Percentiles rank a stretch among this genome's conserved stretches.
Evolutionary conservation across 1,284 basidiomycete genomes (phyloP).

Genomic region (Microbotryum violaceum): DNA sequence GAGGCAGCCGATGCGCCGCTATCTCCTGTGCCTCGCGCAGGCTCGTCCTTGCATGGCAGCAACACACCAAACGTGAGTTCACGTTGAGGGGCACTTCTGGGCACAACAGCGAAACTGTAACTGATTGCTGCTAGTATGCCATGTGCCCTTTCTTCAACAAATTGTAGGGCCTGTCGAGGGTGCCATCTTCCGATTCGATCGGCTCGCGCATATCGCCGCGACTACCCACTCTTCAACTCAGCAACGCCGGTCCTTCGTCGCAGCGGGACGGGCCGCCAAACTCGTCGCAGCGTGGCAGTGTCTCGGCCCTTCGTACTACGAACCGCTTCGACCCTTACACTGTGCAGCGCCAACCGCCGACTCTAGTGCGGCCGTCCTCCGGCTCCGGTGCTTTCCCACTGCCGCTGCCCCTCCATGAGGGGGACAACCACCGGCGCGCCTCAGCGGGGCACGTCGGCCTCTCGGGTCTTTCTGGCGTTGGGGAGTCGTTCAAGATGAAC

Average conservation of each 20-base stretch:
- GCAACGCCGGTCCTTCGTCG: neutral
- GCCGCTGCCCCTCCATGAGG: neutral
- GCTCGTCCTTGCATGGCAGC: slow-evolving; percentile 17
- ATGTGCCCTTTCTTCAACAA: neutral
- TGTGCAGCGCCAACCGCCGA: slow-evolving; percentile 11
- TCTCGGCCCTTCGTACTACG: slow-evolving; percentile 3
- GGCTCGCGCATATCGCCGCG: neutral
- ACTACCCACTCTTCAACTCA: neutral
- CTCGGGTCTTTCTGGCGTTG: neutral
- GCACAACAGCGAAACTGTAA: too few relatives aligned
- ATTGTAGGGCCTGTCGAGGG: slow-evolving; percentile 8
- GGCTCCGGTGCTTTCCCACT: slow-evolving; percentile 14
- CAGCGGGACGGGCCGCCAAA: neutral
- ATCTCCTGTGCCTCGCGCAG: slow-evolving; percentile 14
- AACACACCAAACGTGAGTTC: neutral
- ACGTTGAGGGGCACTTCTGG: too few relatives aligned
- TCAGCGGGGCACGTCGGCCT: slow-evolving; percentile 6
- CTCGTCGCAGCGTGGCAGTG: slow-evolving; percentile 10
- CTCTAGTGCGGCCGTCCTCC: neutral
- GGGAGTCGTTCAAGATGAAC: neutral
- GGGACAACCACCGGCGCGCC: neutral
- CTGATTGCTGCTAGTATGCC: too few relatives aligned
- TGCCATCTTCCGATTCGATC: slow-evolving; percentile 5
- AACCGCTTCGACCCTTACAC: slow-evolving; percentile 25
- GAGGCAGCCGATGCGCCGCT: slow-evolving; percentile 23